phyloP scores from a whole-genome alignment of 306 rosid genomes.

The Glycine latifolia region DNA sequence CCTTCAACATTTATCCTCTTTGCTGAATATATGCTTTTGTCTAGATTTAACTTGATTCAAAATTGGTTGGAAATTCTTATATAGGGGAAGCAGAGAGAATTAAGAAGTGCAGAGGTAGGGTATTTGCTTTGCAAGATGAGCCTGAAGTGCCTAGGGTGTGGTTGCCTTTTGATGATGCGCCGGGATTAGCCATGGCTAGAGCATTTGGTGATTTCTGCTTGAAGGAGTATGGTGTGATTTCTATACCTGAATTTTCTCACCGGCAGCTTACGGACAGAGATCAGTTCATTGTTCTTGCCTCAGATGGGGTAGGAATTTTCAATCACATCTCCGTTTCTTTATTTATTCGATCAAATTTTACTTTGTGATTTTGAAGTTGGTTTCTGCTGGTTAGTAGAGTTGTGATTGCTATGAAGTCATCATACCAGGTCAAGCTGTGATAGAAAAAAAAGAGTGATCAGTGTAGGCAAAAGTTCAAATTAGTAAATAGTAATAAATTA shows the following conservation, averaged over 20 bases:
- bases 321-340: conserved; percentile 56
- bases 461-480: conserved; percentile 1
- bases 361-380: conserved; percentile 41
- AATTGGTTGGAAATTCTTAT: conserved; percentile 37
- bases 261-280: conserved; percentile 80
- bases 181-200: conserved; percentile 99
- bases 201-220: conserved; percentile 98
- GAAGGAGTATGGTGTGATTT: conserved; percentile 99
- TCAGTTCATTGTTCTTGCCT: conserved; percentile 94
- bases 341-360: neutral
- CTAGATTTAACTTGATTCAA: neutral
- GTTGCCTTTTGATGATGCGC: conserved; percentile 98
- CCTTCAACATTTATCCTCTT: conserved; percentile 21
- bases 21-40: conserved; percentile 34
- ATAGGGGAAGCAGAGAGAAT: conserved; percentile 98
- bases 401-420: conserved; percentile 17
- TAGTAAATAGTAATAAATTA: conserved; percentile 5
- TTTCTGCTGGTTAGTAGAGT: conserved; percentile 28
- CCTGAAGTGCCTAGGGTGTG: conserved; percentile 97
- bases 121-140: conserved; percentile 97
- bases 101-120: conserved; percentile 93
- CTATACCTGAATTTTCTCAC: conserved; percentile 92
- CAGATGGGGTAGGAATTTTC: conserved; percentile 81
- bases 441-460: conserved; percentile 16
- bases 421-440: conserved; percentile 22